Evolutionary conservation across 305 asterid genomes (phyloP), one percentile per base, ranked within the genome.

Genomic region (Withania somnifera): DNA sequence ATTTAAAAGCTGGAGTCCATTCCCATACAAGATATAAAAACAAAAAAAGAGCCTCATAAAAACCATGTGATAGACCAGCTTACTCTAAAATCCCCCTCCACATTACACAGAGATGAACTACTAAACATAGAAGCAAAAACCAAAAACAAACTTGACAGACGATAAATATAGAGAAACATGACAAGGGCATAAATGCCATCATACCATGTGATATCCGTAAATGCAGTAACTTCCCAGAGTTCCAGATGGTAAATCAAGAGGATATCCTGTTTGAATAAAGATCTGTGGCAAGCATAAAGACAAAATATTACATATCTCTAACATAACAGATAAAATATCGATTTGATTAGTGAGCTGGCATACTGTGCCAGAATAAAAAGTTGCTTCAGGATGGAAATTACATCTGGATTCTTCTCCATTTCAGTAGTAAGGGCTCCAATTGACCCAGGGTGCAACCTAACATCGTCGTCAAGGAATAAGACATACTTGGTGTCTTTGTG

Each of bases 181-280:
- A 51, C 28, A n/a, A 26, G 47, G 80, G 77, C 42, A 67, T 54
- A 66, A 50, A 8, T 15, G 76, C 17, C 26, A 14, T 64, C 79
- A 61, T 92, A 96, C 99, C 99, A 96, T 96, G 91, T 96, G 99
- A 91, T 96, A 96, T 84, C 92, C 99, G 66, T 96, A 96, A 83
- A 96, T 96, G 92, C 99, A 96, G 92, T 96, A 96, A 83, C 99
- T 96, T 81, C 99, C 99, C 85, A 96, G 85, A 88, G 98, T 96
- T 89, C 98, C 99, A 61, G 98, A 96, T 58, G 99, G 99, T 86
- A 96, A 89, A 89, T 96, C 99, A 86, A 96, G 99, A 78, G 99
- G 99, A 84, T 96, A 96, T 82, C 99, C 99, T 77, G 99, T 96
- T 89, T 96, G 99, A 88, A 96, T 96, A 86, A 96, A 96, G 84